These are phyloP conservation scores for Sanghuangporus weigelae DNA, from an alignment of 1,284 basidiomycete species.

Conservation along the genomic window DNA sequence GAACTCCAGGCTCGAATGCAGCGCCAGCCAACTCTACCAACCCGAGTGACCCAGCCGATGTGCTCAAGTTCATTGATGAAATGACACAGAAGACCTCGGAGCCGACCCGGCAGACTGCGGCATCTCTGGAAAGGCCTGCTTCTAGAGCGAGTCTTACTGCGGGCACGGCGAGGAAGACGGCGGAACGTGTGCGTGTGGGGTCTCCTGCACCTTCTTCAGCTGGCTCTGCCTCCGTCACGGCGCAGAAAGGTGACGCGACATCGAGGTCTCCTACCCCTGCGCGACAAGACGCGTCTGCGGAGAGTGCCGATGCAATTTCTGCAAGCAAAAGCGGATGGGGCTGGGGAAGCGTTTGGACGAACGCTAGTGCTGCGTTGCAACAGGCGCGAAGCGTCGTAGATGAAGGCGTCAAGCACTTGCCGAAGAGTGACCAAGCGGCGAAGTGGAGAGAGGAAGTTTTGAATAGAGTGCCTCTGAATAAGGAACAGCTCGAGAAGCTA, in stretches of 20 bases:
- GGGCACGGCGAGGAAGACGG: conserved; percentile 69
- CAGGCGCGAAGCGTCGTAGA: conserved; percentile 87
- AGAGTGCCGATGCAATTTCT: conserved; percentile 21
- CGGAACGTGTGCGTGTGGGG: conserved; percentile 69
- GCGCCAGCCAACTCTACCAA: conserved; percentile 23
- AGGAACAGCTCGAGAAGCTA: conserved; percentile 81
- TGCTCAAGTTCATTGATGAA: conserved; percentile 90
- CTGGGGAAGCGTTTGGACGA: conserved; percentile 86
- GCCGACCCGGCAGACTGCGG: conserved; percentile 53
- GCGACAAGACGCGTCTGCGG: conserved; percentile 21
- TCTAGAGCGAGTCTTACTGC: conserved; percentile 53
- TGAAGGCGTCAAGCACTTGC: conserved; percentile 80
- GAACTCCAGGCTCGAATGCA: conserved; percentile 22
- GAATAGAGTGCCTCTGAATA: conserved; percentile 43
- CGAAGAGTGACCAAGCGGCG: conserved; percentile 75
- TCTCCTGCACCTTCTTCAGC: conserved; percentile 31
- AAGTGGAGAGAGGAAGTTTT: conserved; percentile 62
- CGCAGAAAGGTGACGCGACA: conserved; percentile 8
- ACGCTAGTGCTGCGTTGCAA: conserved; percentile 81
- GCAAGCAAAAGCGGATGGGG: conserved; percentile 51
- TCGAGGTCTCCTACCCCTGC: conserved; percentile 26
- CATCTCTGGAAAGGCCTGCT: conserved; percentile 50
- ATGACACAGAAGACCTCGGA: conserved; percentile 87
- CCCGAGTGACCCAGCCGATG: conserved; percentile 66
- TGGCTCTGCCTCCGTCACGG: neutral